Evolutionary conservation across 192 early-diverging fungal species (phyloP).

Genomic region (Entophlyctis helioformis): DNA sequence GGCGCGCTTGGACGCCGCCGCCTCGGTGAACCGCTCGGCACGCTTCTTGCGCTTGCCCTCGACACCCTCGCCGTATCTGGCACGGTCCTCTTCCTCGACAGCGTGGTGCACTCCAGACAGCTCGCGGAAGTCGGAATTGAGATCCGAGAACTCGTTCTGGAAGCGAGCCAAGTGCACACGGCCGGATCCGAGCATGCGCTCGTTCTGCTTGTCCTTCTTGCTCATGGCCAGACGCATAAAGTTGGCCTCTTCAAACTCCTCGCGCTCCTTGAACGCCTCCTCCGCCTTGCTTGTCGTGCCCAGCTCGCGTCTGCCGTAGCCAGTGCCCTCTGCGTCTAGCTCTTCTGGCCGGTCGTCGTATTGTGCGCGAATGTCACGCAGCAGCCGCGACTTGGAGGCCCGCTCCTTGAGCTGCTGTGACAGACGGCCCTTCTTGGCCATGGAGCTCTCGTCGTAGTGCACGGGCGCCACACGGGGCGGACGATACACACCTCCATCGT

Average conservation of each 20-base stretch:
- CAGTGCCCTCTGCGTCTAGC: constrained; percentile 55
- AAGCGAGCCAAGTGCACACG: constrained; percentile 47
- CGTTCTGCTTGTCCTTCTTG: constrained; percentile 61
- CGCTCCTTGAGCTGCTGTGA: constrained; percentile 50
- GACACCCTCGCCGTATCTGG: not conserved
- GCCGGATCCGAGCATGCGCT: constrained; percentile 19
- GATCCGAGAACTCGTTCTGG: constrained; percentile 72
- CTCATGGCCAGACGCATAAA: constrained; percentile 63
- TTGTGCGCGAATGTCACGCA: constrained; percentile 71
- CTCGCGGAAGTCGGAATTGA: constrained; percentile 12
- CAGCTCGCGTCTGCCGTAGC: constrained; percentile 45
- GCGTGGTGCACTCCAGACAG: constrained; percentile 9
- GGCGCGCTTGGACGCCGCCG: constrained; percentile 1
- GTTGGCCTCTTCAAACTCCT: constrained; percentile 79
- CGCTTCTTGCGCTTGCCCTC: constrained; percentile 5
- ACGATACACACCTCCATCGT: constrained; percentile 59
- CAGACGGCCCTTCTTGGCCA: constrained; percentile 47
- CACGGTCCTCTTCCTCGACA: constrained; percentile 8
- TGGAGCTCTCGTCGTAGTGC: constrained; percentile 59
- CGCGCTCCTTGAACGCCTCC: constrained; percentile 51
- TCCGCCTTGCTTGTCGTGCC: constrained; percentile 40
- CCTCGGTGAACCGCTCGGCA: constrained; percentile 3
- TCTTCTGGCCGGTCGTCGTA: constrained; percentile 81
- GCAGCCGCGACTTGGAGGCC: constrained; percentile 69
- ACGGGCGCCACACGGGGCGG: constrained; percentile 78